phyloP scores from a whole-genome alignment of 2,329 filamentous ascomycete species.

The Aspergillus novofumigatus region DNA sequence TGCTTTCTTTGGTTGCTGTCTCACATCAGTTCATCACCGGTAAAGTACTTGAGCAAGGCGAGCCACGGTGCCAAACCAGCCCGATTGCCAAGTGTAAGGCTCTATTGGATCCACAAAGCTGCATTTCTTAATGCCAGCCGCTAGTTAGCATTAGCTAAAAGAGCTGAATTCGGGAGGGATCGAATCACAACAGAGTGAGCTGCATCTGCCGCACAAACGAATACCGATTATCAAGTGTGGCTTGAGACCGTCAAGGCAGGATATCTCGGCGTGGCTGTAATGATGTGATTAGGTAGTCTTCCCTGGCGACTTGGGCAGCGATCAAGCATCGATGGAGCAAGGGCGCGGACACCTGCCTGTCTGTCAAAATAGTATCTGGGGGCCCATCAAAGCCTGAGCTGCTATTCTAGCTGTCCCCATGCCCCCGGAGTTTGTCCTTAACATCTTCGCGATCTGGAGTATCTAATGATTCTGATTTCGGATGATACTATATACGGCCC shows the following conservation, averaged over 20 bases:
- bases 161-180: background rate
- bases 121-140: background rate
- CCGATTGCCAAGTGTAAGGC: background rate
- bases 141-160: background rate
- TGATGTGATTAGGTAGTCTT: background rate
- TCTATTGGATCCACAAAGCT: background rate
- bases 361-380: too few species aligned
- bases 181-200: background rate
- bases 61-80: background rate
- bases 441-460: background rate
- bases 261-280: background rate
- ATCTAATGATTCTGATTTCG: background rate
- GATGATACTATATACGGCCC: background rate
- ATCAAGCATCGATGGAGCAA: background rate
- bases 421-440: background rate
- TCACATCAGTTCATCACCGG: background rate
- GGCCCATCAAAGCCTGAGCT: background rate
- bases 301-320: background rate
- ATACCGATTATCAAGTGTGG: background rate
- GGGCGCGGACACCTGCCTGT: background rate
- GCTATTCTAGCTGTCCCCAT: background rate
- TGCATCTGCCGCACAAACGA: background rate
- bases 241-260: background rate
- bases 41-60: background rate
- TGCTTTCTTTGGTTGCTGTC: background rate